A percentile compares a stretch with the other conserved stretches of the same genome.
phyloP scores from a whole-genome alignment of 2,329 filamentous ascomycete species.

The Lachnellula subtilissima region DNA sequence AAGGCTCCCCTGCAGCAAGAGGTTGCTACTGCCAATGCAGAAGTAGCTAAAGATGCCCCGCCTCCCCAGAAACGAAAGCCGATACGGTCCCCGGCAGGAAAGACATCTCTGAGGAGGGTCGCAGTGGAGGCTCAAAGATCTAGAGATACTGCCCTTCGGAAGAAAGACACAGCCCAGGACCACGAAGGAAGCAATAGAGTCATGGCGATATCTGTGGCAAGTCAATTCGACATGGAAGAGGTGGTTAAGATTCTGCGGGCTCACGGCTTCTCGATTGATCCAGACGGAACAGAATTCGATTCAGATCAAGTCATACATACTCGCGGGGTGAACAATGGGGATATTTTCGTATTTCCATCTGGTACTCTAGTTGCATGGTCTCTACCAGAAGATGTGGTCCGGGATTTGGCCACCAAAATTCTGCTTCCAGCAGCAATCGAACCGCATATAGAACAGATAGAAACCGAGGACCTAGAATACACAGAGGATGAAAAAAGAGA shows the following conservation, averaged over 20 bases:
- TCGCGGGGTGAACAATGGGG: slow-evolving; percentile 60
- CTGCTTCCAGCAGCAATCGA: slow-evolving; percentile 72
- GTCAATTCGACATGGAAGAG: slow-evolving; percentile 59
- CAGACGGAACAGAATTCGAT: slow-evolving; percentile 57
- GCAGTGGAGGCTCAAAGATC: slow-evolving; percentile 77
- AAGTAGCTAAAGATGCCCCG: slow-evolving; percentile 6
- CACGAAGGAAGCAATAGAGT: slow-evolving; percentile 39
- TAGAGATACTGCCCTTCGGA: slow-evolving; percentile 34
- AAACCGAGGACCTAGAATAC: slow-evolving; percentile 89
- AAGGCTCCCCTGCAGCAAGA: slow-evolving; percentile 48
- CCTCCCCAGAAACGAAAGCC: slow-evolving; percentile 38
- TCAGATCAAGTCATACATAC: slow-evolving; percentile 60
- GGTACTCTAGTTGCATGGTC: slow-evolving; percentile 93
- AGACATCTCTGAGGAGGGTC: slow-evolving; percentile 76
- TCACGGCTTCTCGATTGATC: slow-evolving; percentile 58
- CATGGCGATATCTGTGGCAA: slow-evolving; percentile 57
- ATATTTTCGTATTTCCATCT: slow-evolving; percentile 93
- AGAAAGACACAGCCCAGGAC: slow-evolving; percentile 24
- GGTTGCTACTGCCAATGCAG: slow-evolving; percentile 1
- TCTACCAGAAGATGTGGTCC: slow-evolving; percentile 69
- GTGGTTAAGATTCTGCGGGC: slow-evolving; percentile 53
- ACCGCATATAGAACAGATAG: slow-evolving; percentile 65
- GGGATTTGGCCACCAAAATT: slow-evolving; percentile 63
- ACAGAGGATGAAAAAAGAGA: slow-evolving; percentile 68
- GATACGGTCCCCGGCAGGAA: slow-evolving; percentile 48